phyloP scores from a whole-genome alignment of 23 red algal genomes.

The Pyropia yezoensis region DNA sequence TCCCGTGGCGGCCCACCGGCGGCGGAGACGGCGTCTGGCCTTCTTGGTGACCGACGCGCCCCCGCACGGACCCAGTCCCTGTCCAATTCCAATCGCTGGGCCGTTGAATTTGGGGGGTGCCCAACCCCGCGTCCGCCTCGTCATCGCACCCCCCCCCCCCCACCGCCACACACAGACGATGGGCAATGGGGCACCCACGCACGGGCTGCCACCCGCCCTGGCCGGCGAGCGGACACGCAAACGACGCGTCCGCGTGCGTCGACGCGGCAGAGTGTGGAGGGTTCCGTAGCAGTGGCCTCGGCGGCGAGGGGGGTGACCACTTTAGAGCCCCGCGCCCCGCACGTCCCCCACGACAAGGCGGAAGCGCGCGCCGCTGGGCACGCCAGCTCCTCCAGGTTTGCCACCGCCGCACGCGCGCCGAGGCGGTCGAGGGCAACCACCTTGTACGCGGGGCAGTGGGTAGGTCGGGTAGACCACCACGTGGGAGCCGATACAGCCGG shows the following conservation, averaged over 20 bases:
- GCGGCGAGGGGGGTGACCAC: conserved; percentile 71
- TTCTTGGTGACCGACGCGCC: too few relatives aligned
- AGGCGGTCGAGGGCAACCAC: conserved; percentile 83
- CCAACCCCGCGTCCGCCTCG: too few relatives aligned
- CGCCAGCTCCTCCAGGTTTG: conserved; percentile 53
- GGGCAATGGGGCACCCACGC: too few relatives aligned
- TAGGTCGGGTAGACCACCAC: conserved; percentile 53
- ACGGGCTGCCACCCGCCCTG: too few relatives aligned
- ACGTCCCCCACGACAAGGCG: conserved; percentile 88
- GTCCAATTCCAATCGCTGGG: too few relatives aligned
- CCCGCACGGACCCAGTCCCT: too few relatives aligned
- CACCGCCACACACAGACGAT: too few relatives aligned
- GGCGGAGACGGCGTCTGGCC: too few relatives aligned
- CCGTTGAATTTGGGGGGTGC: too few relatives aligned
- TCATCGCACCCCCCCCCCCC: too few relatives aligned
- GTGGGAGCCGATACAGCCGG: conserved; percentile 96
- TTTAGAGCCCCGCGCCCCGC: conserved; percentile 63
- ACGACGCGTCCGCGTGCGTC: conserved; percentile 93
- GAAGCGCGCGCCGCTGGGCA: neutral
- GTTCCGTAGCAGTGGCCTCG: conserved; percentile 81
- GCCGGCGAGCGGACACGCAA: conserved; percentile 70
- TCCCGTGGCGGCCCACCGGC: too few relatives aligned
- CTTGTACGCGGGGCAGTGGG: conserved; percentile 52
- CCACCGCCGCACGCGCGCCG: conserved; percentile 75
- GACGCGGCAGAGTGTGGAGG: conserved; percentile 94